Conservation (phyloP, 2,329 filamentous ascomycete genomes). For the Cucurbitaria berberidis region DNA sequence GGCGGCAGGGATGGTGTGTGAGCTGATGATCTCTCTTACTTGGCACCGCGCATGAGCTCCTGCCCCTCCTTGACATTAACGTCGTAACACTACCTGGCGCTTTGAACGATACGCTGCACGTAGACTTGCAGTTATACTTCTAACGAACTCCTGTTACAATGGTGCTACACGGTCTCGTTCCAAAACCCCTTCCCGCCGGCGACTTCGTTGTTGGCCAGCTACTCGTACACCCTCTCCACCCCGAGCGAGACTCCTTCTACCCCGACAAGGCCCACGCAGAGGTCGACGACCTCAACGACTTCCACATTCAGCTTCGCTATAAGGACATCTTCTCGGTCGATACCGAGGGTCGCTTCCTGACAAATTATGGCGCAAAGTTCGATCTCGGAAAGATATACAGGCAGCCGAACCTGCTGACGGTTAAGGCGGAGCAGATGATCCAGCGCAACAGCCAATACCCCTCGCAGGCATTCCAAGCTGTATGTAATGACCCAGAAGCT, state of each 20-base stretch:
- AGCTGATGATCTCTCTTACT: too few species aligned
- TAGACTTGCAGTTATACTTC: too few species aligned
- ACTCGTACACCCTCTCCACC: constrained; percentile 45
- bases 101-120: too few species aligned
- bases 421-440: constrained; percentile 48
- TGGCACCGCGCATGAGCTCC: too few species aligned
- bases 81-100: too few species aligned
- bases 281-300: constrained; percentile 48
- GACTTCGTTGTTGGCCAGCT: constrained; percentile 46
- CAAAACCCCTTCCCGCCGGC: constrained; percentile 44
- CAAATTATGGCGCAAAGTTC: constrained; percentile 49
- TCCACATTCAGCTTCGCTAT: constrained; percentile 49
- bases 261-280: constrained; percentile 40
- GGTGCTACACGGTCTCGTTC: constrained; percentile 46
- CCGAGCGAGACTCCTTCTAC: constrained; percentile 46
- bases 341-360: constrained; percentile 46
- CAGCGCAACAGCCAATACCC: constrained; percentile 42
- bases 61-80: too few species aligned
- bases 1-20: too few species aligned
- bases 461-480: constrained; percentile 37
- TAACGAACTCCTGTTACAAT: constrained; percentile 21
- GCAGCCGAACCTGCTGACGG: constrained; percentile 46
- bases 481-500: constrained; percentile 43
- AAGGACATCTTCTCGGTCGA: constrained; percentile 48
- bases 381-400: constrained; percentile 46